Conservation (phyloP, 345 rosid genomes). For the Erodium maritimum region DNA sequence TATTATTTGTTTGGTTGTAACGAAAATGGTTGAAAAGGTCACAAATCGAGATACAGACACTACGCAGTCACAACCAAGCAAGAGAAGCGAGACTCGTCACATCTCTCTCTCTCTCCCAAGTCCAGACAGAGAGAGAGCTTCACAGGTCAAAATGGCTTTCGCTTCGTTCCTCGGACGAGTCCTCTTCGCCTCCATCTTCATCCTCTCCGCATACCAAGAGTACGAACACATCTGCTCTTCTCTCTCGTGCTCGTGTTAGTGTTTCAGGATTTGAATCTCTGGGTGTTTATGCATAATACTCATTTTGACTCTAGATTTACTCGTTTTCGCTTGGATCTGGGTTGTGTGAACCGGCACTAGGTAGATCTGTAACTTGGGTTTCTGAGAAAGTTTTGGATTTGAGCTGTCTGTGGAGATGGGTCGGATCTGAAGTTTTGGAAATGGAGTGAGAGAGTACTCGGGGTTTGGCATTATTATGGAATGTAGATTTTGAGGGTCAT, state of each 20-base stretch:
- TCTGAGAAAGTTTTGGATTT: not conserved
- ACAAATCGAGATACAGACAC: no score
- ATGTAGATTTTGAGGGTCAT: not conserved
- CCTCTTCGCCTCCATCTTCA: slow-evolving; percentile 26
- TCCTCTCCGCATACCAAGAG: slow-evolving; percentile 30
- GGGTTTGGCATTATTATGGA: not conserved
- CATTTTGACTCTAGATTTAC: no score
- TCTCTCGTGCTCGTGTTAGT: no score
- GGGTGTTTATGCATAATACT: no score
- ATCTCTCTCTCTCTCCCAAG: not conserved
- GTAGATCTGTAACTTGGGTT: not conserved
- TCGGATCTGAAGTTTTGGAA: not conserved
- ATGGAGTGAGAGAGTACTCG: not conserved
- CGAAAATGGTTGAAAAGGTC: no score
- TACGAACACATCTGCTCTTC: not conserved
- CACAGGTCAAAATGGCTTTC: slow-evolving; percentile 16
- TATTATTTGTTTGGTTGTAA: no score
- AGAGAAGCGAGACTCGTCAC: no score
- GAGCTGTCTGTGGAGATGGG: no score
- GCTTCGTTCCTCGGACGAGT: slow-evolving; percentile 24
- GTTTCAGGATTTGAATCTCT: no score
- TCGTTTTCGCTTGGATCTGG: not conserved
- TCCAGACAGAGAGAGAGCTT: not conserved
- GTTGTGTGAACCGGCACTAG: not conserved
- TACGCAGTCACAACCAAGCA: no score